Evolutionary conservation across 305 asterid species (phyloP).

Genomic region (Fraxinus ornus): DNA sequence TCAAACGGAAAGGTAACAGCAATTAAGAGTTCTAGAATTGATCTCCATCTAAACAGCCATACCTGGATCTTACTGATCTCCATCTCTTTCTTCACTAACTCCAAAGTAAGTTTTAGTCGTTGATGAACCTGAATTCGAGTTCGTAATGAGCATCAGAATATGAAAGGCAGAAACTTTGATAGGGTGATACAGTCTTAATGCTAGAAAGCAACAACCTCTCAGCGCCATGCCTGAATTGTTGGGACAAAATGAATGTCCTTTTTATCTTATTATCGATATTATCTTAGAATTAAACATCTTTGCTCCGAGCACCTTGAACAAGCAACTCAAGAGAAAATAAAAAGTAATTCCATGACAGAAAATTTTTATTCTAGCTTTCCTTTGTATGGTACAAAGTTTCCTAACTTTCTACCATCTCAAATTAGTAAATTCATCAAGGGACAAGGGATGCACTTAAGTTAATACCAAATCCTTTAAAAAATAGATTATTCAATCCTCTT

Average conservation of each 20-base stretch:
- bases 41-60: slow-evolving; percentile 17
- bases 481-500: slow-evolving; percentile 9
- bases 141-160: slow-evolving; percentile 16
- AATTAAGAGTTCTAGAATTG: neutral
- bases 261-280: neutral
- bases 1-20: neutral
- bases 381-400: neutral
- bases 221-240: neutral
- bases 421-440: slow-evolving; percentile 14
- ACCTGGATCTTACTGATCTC: slow-evolving; percentile 99
- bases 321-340: neutral
- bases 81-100: slow-evolving; percentile 96
- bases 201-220: neutral
- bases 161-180: slow-evolving; percentile 7
- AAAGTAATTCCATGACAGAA: neutral
- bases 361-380: neutral
- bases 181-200: neutral
- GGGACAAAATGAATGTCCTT: neutral
- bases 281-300: neutral
- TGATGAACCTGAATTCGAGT: slow-evolving; percentile 62
- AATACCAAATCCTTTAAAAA: neutral
- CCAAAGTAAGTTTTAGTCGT: slow-evolving; percentile 80
- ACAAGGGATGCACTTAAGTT: neutral
- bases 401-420: slow-evolving; percentile 6
- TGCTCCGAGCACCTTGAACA: slow-evolving; percentile 9